Evolutionary conservation across 2,329 filamentous ascomycete species (phyloP).

Genomic region (Bipolaris oryzae): DNA sequence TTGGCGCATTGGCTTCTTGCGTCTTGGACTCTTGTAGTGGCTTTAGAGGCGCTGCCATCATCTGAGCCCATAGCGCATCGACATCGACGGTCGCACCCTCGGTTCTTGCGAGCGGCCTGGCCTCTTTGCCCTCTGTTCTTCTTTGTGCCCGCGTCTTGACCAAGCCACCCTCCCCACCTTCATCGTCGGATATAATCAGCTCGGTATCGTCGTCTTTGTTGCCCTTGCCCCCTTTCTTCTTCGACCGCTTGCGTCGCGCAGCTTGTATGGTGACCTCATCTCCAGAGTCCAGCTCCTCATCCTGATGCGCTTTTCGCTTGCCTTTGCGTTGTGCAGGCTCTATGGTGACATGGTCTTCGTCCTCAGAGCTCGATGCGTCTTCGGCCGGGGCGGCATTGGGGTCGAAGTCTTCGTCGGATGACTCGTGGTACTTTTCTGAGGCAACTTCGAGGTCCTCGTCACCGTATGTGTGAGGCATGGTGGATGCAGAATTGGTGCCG

Average conservation of each 20-base stretch:
- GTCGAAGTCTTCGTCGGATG: constrained; percentile 75
- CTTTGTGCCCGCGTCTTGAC: constrained; percentile 76
- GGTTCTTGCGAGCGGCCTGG: constrained; percentile 57
- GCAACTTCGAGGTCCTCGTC: constrained; percentile 37
- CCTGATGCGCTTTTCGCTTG: constrained; percentile 43
- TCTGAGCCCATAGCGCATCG: constrained; percentile 71
- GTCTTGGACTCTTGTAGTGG: constrained; percentile 27
- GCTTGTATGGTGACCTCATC: constrained; percentile 72
- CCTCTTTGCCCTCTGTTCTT: constrained; percentile 67
- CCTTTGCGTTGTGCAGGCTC: constrained; percentile 30
- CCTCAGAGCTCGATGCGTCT: constrained; percentile 59
- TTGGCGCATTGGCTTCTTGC: constrained; percentile 13
- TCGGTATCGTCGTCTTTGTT: constrained; percentile 29
- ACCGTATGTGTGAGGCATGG: constrained; percentile 38
- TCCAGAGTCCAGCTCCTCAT: constrained; percentile 60
- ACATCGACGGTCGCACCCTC: constrained; percentile 73
- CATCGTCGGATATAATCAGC: constrained; percentile 43
- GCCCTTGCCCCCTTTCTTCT: constrained; percentile 45
- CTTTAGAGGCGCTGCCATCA: constrained; percentile 59
- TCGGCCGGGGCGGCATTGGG: constrained; percentile 64
- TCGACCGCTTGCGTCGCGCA: constrained; percentile 59
- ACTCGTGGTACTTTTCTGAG: constrained; percentile 63
- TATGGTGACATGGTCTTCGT: constrained; percentile 39
- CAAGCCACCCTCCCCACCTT: constrained; percentile 63
- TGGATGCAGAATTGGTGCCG: constrained; percentile 6